A percentile compares a stretch with the other conserved stretches of the same genome.
Evolutionary conservation across 257 asterid species (phyloP).

Genomic region (Fraxinus pennsylvanica): DNA sequence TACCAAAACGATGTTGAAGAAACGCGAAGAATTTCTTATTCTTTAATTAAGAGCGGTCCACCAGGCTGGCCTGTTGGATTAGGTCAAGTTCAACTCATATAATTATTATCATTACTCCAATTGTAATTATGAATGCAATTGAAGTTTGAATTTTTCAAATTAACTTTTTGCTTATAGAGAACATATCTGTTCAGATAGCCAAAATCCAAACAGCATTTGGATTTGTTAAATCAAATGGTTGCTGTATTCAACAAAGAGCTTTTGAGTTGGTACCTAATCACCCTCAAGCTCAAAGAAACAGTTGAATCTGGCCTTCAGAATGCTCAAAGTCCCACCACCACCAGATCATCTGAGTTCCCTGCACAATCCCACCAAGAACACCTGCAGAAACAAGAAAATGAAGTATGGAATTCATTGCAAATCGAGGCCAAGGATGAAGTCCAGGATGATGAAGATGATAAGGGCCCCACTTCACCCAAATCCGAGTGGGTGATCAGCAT

Average conservation of each 20-base stretch:
- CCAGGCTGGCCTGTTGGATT: slow-evolving; percentile 27
- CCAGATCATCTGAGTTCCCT: slow-evolving; percentile 44
- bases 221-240: slow-evolving; percentile 47
- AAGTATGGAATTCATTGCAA: slow-evolving; percentile 29
- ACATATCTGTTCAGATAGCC: not conserved
- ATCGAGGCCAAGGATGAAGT: slow-evolving; percentile 25
- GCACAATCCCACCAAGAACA: slow-evolving; percentile 19
- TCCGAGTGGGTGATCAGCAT: slow-evolving; percentile 73
- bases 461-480: slow-evolving; percentile 38
- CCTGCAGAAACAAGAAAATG: slow-evolving; percentile 34
- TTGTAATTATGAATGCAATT: not conserved
- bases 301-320: slow-evolving; percentile 59
- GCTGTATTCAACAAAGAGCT: slow-evolving; percentile 89
- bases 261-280: slow-evolving; percentile 84
- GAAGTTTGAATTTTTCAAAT: slow-evolving; percentile 7
- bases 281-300: slow-evolving; percentile 81
- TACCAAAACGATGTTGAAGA: not conserved
- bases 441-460: slow-evolving; percentile 20
- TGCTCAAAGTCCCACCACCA: slow-evolving; percentile 30
- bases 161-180: slow-evolving; percentile 9
- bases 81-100: slow-evolving; percentile 35
- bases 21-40: slow-evolving; percentile 27
- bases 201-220: slow-evolving; percentile 1
- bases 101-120: slow-evolving; percentile 19
- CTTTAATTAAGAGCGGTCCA: slow-evolving; percentile 24